These are phyloP conservation scores for Populus hybrid DNA, from an alignment of 441 rosid species.

Conservation along the genomic window DNA sequence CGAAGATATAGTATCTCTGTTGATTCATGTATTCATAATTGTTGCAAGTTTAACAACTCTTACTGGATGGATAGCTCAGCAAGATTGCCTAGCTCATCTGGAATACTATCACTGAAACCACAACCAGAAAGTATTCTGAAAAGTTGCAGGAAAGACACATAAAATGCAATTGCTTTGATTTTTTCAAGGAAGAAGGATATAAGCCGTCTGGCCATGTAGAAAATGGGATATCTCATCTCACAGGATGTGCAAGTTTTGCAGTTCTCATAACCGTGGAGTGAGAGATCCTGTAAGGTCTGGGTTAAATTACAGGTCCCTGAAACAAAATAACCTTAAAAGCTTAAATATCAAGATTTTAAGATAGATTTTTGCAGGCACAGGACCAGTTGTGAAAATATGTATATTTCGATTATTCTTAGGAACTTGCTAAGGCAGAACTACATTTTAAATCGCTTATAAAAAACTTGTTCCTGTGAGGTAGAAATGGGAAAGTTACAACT, in stretches of 20 bases:
- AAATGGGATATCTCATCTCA: slow-evolving; percentile 30
- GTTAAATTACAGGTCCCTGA: slow-evolving; percentile 83
- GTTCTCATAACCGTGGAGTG: slow-evolving; percentile 70
- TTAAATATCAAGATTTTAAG: neutral
- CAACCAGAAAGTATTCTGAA: slow-evolving; percentile 82
- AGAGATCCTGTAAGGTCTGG: slow-evolving; percentile 62
- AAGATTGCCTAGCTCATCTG: slow-evolving; percentile 73
- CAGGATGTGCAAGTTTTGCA: slow-evolving; percentile 69
- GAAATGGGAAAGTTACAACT: slow-evolving; percentile 52
- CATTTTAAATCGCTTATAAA: neutral
- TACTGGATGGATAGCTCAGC: slow-evolving; percentile 74
- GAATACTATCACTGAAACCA: slow-evolving; percentile 74
- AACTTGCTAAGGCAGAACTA: neutral
- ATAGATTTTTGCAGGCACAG: too few species aligned
- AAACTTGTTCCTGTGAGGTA: neutral
- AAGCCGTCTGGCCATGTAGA: neutral
- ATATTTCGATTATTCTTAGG: neutral
- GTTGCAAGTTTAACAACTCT: slow-evolving; percentile 18
- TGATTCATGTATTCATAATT: neutral
- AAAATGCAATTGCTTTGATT: neutral
- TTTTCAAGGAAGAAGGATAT: neutral
- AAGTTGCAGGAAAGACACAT: slow-evolving; percentile 13
- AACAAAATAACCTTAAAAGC: slow-evolving; percentile 10
- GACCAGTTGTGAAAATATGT: neutral
- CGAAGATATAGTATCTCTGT: neutral